A percentile compares a stretch with the other conserved stretches of the same genome.
phyloP scores from a whole-genome alignment of 148 eudicot species.

The Mesembryanthemum crystallinum region DNA sequence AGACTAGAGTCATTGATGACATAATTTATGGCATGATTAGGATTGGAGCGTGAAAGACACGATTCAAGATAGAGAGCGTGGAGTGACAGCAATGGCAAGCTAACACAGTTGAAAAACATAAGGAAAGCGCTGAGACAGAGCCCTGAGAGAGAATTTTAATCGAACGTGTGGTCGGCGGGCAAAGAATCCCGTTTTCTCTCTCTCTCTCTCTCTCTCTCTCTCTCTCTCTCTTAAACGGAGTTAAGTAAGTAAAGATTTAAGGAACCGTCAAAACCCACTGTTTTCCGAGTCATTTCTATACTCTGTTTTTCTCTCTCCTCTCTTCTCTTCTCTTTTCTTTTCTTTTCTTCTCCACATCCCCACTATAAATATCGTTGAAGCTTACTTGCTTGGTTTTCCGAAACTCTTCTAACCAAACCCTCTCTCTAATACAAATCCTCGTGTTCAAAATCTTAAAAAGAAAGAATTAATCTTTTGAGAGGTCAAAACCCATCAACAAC shows the following conservation, averaged over 20 bases:
- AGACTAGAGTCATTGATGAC: not conserved
- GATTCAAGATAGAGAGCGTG: not conserved
- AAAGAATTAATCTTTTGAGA: not conserved
- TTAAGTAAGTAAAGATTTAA: too few relatives aligned
- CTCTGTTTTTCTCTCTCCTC: not conserved
- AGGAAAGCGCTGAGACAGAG: constrained; percentile 9
- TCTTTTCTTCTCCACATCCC: not conserved
- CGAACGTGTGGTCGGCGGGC: constrained; percentile 30
- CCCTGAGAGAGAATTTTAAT: not conserved
- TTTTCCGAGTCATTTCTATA: too few relatives aligned
- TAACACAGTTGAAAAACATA: not conserved
- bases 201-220: not conserved
- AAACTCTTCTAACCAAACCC: constrained; percentile 7
- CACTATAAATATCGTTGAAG: constrained; percentile 15
- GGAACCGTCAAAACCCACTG: too few relatives aligned
- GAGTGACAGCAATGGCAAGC: not conserved
- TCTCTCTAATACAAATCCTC: not conserved
- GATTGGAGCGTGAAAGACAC: not conserved
- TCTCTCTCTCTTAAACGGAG: constrained; percentile 1
- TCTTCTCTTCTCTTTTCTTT: not conserved
- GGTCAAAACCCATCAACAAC: constrained; percentile 26
- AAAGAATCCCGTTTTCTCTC: not conserved
- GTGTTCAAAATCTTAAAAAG: not conserved
- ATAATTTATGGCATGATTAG: too few relatives aligned
- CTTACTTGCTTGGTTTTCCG: constrained; percentile 10